Evolutionary conservation across 495 filamentous ascomycete genomes (phyloP), one percentile per base, ranked within the genome.

Genomic region (Daldinia decipiens): DNA sequence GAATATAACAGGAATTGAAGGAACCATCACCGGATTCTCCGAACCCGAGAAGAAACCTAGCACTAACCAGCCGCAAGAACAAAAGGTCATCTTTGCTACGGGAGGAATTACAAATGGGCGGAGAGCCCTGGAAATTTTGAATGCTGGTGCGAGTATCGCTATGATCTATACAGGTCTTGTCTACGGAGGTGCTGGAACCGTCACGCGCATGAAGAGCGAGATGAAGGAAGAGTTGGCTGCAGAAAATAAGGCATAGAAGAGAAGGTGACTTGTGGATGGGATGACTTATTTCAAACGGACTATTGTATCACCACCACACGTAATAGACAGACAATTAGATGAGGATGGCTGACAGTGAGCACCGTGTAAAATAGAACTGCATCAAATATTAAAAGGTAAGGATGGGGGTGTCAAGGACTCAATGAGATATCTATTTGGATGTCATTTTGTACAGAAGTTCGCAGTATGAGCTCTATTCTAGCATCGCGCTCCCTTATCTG

Each of bases 31-130:
- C 26, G 69, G 61, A 21, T 55, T 73, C 11, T 70, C 72, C 3
- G 62, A 77, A 60, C 57, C 65, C 60, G 61, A 75, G 60, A 64
- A 72, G 59, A 72, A 69, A 24, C 68, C 47, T 31, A 59, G 57
- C 38, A 51, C 62, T 0, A 59, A 27, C 32, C 60, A 65, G 39
- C 67, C 52, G 0, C 29, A 62, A 29, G 75, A 79, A 34, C 87
- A 85, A 39, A 97, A 97, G 83, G 89, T 92, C 47, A 90, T 99
- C 51, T 98, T 98, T 78, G 94, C 94, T 12, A 93, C 90, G 0
- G 95, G 95, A 1, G 95, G 95, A 8, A 95, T 99, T 68, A 93
- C 89, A 5, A 94, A 87, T 68, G 95, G 95, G 9, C 83, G 87
- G 55, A 90, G 97, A 81, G 95, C 93, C 5, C 82, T 91, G 4